These are phyloP conservation scores for Syncephalastrum monosporum DNA, from an alignment of 371 early-diverging fungal species.

Conservation along the genomic window DNA sequence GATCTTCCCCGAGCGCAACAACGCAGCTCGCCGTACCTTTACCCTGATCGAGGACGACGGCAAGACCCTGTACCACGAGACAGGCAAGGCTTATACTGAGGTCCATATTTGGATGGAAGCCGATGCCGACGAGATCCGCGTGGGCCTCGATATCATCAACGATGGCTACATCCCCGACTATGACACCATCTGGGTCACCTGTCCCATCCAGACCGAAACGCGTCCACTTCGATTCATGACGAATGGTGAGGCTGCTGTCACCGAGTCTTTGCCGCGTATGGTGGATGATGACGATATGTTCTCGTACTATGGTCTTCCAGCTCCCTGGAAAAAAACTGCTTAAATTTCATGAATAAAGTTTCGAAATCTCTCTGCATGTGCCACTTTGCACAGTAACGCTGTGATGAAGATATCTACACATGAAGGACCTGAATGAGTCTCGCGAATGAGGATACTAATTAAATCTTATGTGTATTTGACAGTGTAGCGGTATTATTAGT, in stretches of 20 bases:
- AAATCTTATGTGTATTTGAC: too few species aligned
- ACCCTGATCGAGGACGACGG: conserved; percentile 44
- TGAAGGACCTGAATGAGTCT: too few species aligned
- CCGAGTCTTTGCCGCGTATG: background rate
- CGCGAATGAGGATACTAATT: too few species aligned
- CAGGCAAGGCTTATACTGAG: conserved; percentile 32
- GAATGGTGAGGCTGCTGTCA: background rate
- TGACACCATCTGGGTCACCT: conserved; percentile 37
- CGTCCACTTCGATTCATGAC: conserved; percentile 6
- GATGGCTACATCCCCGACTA: conserved; percentile 42
- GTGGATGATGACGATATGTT: conserved; percentile 1
- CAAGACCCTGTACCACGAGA: conserved; percentile 32
- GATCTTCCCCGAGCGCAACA: conserved; percentile 28
- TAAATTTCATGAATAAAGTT: too few species aligned
- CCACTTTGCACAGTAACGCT: too few species aligned
- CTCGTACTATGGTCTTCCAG: too few species aligned
- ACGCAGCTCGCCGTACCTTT: conserved; percentile 14
- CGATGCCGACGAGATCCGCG: conserved; percentile 21
- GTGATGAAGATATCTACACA: too few species aligned
- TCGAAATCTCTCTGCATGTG: too few species aligned
- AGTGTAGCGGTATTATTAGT: too few species aligned
- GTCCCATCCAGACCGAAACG: conserved; percentile 43
- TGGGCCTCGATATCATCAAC: conserved; percentile 29
- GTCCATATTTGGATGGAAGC: conserved; percentile 29
- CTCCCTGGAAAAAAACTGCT: too few species aligned